Percentiles rank a stretch among this genome's conserved stretches.
phyloP scores from a whole-genome alignment of 495 filamentous ascomycete genomes.

The Tuber aestivum region DNA sequence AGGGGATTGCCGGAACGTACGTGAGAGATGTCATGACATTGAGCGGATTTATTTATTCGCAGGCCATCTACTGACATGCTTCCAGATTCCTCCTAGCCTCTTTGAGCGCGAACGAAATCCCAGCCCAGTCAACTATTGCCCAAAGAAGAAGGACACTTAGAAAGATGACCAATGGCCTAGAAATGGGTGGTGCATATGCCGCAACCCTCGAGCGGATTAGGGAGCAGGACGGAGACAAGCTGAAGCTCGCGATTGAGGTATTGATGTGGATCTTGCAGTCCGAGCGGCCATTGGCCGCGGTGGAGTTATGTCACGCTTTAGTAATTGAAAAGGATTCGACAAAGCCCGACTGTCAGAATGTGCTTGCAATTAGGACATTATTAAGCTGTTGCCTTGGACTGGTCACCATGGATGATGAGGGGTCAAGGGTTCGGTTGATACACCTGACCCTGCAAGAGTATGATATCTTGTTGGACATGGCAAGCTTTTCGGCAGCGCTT shows the following conservation, averaged over 20 bases:
- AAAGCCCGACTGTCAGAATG: background rate
- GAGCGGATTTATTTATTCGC: background rate
- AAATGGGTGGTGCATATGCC: background rate
- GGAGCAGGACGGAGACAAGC: background rate
- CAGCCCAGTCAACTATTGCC: background rate
- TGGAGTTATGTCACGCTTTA: background rate
- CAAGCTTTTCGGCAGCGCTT: background rate
- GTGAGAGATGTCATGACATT: background rate
- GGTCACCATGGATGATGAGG: background rate
- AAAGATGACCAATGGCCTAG: background rate
- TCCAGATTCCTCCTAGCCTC: background rate
- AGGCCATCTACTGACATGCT: background rate
- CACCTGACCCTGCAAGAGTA: background rate
- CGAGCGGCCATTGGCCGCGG: background rate
- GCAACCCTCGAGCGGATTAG: background rate
- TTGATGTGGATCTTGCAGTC: background rate
- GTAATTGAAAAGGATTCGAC: background rate
- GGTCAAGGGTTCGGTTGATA: background rate
- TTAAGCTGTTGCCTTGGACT: background rate
- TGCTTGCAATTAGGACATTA: background rate
- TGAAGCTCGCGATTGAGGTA: background rate
- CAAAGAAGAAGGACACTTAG: background rate
- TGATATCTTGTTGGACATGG: background rate
- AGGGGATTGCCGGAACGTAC: background rate
- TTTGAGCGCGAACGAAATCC: background rate